These are phyloP conservation scores for Alternaria brassicae DNA, from an alignment of 2,329 filamentous ascomycete genomes.

Conservation along the genomic window DNA sequence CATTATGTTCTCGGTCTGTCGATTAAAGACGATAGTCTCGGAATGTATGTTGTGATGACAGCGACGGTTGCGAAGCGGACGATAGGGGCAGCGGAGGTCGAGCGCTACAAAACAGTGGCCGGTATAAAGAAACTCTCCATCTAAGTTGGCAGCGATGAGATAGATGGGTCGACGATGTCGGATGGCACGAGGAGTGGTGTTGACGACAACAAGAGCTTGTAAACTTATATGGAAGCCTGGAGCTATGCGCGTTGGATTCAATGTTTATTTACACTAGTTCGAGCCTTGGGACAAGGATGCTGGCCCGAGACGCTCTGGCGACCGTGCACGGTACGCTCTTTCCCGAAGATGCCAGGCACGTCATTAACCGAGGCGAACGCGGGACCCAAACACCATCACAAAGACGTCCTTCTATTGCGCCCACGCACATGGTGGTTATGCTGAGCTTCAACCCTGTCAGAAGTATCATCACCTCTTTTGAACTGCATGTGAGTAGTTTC, in stretches of 20 bases:
- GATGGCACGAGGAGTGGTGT: conserved; percentile 37
- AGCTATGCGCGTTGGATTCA: conserved; percentile 20
- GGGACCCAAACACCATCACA: conserved; percentile 22
- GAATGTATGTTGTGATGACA: conserved; percentile 25
- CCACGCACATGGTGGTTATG: conserved; percentile 5
- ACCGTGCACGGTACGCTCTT: conserved; percentile 15
- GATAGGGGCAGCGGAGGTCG: conserved; percentile 39
- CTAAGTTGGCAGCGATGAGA: conserved; percentile 51
- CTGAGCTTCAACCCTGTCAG: neutral
- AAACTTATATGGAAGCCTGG: conserved; percentile 37
- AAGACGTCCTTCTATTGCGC: conserved; percentile 25
- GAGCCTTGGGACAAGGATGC: conserved; percentile 14
- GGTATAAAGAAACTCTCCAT: conserved; percentile 51
- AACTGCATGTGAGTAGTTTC: neutral
- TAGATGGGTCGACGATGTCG: conserved; percentile 41
- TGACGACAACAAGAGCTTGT: conserved; percentile 31
- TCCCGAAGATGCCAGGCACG: conserved; percentile 10
- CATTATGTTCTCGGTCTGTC: conserved; percentile 43
- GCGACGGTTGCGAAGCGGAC: conserved; percentile 30
- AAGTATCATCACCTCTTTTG: neutral
- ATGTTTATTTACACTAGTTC: conserved; percentile 22
- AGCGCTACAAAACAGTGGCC: conserved; percentile 46
- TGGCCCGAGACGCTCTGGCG: conserved; percentile 8
- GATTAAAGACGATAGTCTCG: conserved; percentile 27
- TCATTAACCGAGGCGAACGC: conserved; percentile 27